These are phyloP conservation scores for Boletus patriciae DNA, from an alignment of 768 basidiomycete genomes.

Conservation along the genomic window DNA sequence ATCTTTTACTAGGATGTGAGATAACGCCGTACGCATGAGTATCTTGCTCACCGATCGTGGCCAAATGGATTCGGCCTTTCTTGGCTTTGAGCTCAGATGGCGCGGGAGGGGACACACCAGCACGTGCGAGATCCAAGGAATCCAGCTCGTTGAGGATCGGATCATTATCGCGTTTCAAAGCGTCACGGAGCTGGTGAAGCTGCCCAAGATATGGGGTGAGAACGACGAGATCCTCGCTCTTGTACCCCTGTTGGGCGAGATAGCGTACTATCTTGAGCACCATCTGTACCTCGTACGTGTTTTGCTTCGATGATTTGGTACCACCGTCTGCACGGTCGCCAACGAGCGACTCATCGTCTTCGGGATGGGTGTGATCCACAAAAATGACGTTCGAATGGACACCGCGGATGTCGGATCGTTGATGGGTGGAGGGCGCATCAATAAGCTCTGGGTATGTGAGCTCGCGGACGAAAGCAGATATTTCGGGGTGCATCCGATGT, in stretches of 20 bases:
- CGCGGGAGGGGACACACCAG: no score
- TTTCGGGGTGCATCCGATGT: slow-evolving; percentile 75
- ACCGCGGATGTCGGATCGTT: slow-evolving; percentile 53
- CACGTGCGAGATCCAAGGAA: no score
- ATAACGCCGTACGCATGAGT: background rate
- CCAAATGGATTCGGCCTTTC: slow-evolving; percentile 41
- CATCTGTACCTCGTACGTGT: slow-evolving; percentile 59
- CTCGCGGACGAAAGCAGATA: slow-evolving; percentile 57
- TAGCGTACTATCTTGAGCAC: slow-evolving; percentile 64
- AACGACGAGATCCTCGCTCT: slow-evolving; percentile 59
- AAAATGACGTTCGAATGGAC: slow-evolving; percentile 61
- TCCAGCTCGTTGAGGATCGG: slow-evolving; percentile 63
- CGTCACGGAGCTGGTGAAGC: slow-evolving; percentile 47
- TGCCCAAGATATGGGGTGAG: slow-evolving; percentile 73
- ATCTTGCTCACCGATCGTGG: slow-evolving; percentile 55
- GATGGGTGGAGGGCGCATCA: slow-evolving; percentile 51
- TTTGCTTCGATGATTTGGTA: slow-evolving; percentile 57
- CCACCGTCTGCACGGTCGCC: slow-evolving; percentile 46
- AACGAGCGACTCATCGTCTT: slow-evolving; percentile 45
- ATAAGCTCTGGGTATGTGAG: slow-evolving; percentile 68
- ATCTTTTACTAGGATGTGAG: slow-evolving; percentile 37
- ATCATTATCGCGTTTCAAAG: slow-evolving; percentile 49
- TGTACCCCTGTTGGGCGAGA: slow-evolving; percentile 66
- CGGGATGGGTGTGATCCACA: slow-evolving; percentile 55
- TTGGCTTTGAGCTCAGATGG: slow-evolving; percentile 42